Conservation (phyloP, 1,284 basidiomycete genomes). For the Pisolithus thermaeus region DNA sequence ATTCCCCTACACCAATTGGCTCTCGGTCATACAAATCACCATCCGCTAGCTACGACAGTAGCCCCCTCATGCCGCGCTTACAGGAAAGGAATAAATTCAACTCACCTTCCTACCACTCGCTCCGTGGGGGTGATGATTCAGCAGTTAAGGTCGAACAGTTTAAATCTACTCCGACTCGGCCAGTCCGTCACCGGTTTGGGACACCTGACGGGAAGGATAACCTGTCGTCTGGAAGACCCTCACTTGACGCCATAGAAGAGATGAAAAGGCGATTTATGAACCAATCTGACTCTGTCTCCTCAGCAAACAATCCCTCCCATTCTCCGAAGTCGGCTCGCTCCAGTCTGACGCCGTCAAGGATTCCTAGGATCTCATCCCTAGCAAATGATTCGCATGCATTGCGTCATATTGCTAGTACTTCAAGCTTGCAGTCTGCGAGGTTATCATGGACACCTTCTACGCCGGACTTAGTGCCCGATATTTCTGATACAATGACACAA, state of each 20-base stretch:
- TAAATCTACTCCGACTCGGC: constrained; percentile 3
- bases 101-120: constrained; percentile 2
- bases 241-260: constrained; percentile 52
- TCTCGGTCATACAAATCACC: constrained; percentile 6
- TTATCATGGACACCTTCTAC: constrained; percentile 38
- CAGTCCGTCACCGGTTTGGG: constrained; percentile 1
- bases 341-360: constrained; percentile 22
- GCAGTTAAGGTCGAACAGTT: constrained; percentile 3
- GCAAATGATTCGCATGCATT: constrained; percentile 22
- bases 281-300: constrained; percentile 16
- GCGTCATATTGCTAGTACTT: constrained; percentile 24
- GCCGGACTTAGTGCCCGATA: constrained; percentile 58
- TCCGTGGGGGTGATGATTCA: constrained; percentile 5
- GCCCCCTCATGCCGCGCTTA: constrained; percentile 27
- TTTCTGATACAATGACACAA: constrained; percentile 50
- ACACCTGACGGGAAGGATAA: constrained; percentile 13
- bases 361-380: constrained; percentile 23
- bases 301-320: constrained; percentile 8
- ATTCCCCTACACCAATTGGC: constrained; percentile 14
- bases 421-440: constrained; percentile 25
- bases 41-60: constrained; percentile 21
- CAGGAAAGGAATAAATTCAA: constrained; percentile 18
- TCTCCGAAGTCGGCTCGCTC: constrained; percentile 10
- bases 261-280: constrained; percentile 58
- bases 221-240: constrained; percentile 29